These are phyloP conservation scores for Luzula sylvatica DNA, from an alignment of 176 grass and related monocot genomes.

Conservation along the genomic window DNA sequence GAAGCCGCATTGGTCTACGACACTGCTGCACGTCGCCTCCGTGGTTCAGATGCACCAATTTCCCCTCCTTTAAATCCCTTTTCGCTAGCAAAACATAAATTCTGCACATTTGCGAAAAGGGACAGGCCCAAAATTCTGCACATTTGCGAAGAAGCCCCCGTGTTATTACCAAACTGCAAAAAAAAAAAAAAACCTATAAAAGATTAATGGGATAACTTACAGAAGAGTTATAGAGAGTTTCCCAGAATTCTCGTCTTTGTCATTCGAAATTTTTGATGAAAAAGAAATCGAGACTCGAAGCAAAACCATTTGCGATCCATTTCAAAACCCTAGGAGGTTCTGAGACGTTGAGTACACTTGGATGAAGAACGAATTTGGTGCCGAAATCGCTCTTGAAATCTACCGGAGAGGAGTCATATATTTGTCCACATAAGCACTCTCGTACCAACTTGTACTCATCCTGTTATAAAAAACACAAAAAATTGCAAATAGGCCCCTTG, in stretches of 20 bases:
- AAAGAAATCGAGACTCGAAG: constrained; percentile 57
- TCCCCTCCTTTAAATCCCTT: too few relatives aligned
- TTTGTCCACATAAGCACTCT: constrained; percentile 77
- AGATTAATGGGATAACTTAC: constrained; percentile 40
- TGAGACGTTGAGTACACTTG: constrained; percentile 72
- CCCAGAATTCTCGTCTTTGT: constrained; percentile 78
- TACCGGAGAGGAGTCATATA: constrained; percentile 76
- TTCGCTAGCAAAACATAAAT: too few relatives aligned
- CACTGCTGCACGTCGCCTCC: too few relatives aligned
- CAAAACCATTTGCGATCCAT: constrained; percentile 62
- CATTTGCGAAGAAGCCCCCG: background rate
- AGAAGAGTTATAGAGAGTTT: constrained; percentile 73
- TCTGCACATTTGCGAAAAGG: too few relatives aligned
- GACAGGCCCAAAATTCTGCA: constrained; percentile 70
- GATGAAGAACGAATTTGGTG: constrained; percentile 80
- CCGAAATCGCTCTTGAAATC: constrained; percentile 95
- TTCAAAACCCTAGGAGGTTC: constrained; percentile 69
- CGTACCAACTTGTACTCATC: constrained; percentile 77
- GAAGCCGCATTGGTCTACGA: too few relatives aligned
- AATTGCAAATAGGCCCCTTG: too few relatives aligned
- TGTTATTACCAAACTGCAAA: too few relatives aligned
- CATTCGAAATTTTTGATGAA: constrained; percentile 92
- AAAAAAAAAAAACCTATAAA: too few relatives aligned
- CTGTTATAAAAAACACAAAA: constrained; percentile 23
- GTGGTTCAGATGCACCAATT: too few relatives aligned